Evolutionary conservation across 1,139 yeast genomes (phyloP).

Genomic region (Zygoascus meyerae): DNA sequence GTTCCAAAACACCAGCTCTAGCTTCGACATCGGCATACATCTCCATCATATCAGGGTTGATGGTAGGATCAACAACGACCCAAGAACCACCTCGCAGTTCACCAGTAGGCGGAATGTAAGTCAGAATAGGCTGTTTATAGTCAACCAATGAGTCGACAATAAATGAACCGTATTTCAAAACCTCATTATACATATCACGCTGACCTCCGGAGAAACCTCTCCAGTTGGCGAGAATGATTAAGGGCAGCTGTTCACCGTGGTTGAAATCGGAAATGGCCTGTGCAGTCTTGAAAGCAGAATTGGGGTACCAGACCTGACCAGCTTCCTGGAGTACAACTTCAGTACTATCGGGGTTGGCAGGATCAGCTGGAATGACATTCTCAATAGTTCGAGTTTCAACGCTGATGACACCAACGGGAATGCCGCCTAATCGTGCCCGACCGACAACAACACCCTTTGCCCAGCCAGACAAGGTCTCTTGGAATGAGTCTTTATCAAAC

Average conservation of each 20-base stretch:
- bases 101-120: constrained; percentile 96
- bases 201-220: constrained; percentile 99
- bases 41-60: constrained; percentile 96
- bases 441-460: constrained; percentile 98
- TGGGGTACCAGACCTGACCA: constrained; percentile 99
- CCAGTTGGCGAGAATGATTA: constrained; percentile 98
- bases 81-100: constrained; percentile 99
- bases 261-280: constrained; percentile 97
- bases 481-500: constrained; percentile 89
- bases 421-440: constrained; percentile 97
- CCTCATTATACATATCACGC: constrained; percentile 98
- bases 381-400: constrained; percentile 91
- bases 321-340: constrained; percentile 89
- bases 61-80: constrained; percentile 99
- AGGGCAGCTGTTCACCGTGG: constrained; percentile 94
- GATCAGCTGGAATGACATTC: constrained; percentile 91
- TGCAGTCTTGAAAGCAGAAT: constrained; percentile 97
- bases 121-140: constrained; percentile 92
- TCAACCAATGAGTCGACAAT: constrained; percentile 96
- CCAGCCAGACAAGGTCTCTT: constrained; percentile 98
- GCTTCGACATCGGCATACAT: constrained; percentile 97
- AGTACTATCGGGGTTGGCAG: constrained; percentile 93
- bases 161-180: constrained; percentile 90
- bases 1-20: constrained; percentile 98
- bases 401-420: constrained; percentile 95